Base-by-base conservation (phyloP, 2,329 filamentous ascomycete species). In the Epichloe brachyelytri region DNA sequence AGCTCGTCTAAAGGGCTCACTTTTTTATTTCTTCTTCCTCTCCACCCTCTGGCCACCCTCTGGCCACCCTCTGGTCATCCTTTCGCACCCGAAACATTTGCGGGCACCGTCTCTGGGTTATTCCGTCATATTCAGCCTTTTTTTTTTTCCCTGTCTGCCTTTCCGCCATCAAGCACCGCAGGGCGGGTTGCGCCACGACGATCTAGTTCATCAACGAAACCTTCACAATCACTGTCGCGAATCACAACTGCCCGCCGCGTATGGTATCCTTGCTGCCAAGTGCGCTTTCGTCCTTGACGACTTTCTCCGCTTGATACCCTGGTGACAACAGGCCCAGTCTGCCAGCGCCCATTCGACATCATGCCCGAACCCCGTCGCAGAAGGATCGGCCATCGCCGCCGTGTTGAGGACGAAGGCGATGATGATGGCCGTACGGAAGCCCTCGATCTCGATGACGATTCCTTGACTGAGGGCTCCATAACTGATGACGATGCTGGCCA, bases 351-450 rank as follows among this genome's bases (percentile, higher is more conserved):
- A 33, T 22, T 22, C 55, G 57, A 56, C 60, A 60, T 45, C 57
- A 68, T 67, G 65, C 62, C 66, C 63, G 61, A 57, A 53, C 65
- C 76, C 62, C 77, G 79, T 63, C 78, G 80, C 66, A 82, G 77
- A 69, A 83, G 81, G 68, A 77, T 85, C 66, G 80, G 80, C 63
- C 79, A 79, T 59, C 79, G 83, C 62, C 80, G 83, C 64, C 79
- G 82, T 59, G 75, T 81, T 57, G 81, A 82, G 66, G 82, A 86
- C 61, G 83, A 86, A 63, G 82, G 77, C 58, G 83, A 86, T 60
- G 83, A 86, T 57, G 82, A 86, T 56, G 77, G 71, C 57, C 75
- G 73, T 54, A 71, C 67, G 48, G 77, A 79, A 53, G 68, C 71
- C 49, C 68, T 75, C 52, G 80, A 83, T 46, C 64, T 78, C 39